These are phyloP conservation scores for Naegleria lovaniensis DNA, from an alignment of 208 protist species.

Conservation along the genomic window DNA sequence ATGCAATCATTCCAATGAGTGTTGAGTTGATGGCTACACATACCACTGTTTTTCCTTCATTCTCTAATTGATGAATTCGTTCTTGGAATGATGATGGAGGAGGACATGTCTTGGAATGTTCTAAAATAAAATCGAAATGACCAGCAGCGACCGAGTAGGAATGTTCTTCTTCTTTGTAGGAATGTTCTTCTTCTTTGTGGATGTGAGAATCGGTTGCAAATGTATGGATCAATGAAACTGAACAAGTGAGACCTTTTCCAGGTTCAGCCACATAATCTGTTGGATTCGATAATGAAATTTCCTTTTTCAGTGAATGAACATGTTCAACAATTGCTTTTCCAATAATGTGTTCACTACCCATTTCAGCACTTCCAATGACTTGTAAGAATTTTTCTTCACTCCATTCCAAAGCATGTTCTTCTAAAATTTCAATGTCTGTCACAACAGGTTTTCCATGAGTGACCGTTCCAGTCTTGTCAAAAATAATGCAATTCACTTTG, in stretches of 20 bases:
- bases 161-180: background rate
- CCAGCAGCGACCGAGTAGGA: background rate
- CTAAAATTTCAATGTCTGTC: constrained; percentile 40
- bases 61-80: background rate
- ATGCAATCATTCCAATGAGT: constrained; percentile 51
- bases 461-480: constrained; percentile 96
- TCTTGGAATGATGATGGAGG: background rate
- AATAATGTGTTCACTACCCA: constrained; percentile 63
- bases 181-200: background rate
- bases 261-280: constrained; percentile 49
- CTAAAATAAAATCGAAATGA: background rate
- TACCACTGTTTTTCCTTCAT: constrained; percentile 39
- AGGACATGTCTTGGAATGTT: background rate
- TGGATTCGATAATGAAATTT: constrained; percentile 60
- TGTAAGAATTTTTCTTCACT: constrained; percentile 20
- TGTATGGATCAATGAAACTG: background rate
- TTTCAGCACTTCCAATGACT: background rate
- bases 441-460: constrained; percentile 77
- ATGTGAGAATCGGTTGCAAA: constrained; percentile 6
- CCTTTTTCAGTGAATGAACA: background rate
- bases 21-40: constrained; percentile 61
- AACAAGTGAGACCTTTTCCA: constrained; percentile 34
- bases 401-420: background rate
- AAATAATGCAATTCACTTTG: constrained; percentile 66
- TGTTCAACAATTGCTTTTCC: constrained; percentile 64